Evolutionary conservation across 2,329 filamentous ascomycete genomes (phyloP).

Genomic region (Parasarocladium wereldwijsianum): DNA sequence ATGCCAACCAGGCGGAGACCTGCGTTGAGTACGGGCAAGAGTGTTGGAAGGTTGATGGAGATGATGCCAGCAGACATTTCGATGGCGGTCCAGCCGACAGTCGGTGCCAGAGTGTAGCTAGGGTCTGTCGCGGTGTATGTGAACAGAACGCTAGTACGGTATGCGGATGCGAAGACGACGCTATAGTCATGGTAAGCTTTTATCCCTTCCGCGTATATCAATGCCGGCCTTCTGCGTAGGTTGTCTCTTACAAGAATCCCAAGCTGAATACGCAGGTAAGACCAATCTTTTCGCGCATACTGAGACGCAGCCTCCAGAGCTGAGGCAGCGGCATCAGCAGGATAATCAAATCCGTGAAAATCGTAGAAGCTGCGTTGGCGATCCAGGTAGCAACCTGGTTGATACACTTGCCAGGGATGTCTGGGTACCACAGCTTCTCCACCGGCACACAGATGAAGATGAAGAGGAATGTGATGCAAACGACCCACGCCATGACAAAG

Average conservation of each 20-base stretch:
- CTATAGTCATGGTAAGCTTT: conserved; percentile 9
- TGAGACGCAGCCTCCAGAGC: conserved; percentile 29
- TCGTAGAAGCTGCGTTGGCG: conserved; percentile 30
- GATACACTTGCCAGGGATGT: conserved; percentile 30
- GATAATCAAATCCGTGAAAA: conserved; percentile 30
- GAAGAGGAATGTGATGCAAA: conserved; percentile 31
- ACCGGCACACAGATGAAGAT: conserved; percentile 38
- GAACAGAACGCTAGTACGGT: conserved; percentile 31
- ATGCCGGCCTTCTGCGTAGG: no score
- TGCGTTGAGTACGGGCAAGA: conserved; percentile 27
- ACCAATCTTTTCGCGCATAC: conserved; percentile 25
- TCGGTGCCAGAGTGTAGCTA: conserved; percentile 29
- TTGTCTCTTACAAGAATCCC: conserved; percentile 25
- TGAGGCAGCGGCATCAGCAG: conserved; percentile 27
- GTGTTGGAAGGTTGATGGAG: conserved; percentile 36
- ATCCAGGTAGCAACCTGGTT: conserved; percentile 35
- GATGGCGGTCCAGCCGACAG: conserved; percentile 31
- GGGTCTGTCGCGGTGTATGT: conserved; percentile 24
- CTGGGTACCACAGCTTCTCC: conserved; percentile 30
- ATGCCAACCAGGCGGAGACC: conserved; percentile 25
- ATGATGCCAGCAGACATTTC: conserved; percentile 35
- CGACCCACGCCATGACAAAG: conserved; percentile 30
- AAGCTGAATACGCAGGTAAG: conserved; percentile 28
- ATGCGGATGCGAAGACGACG: conserved; percentile 31
- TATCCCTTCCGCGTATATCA: no score